These are phyloP conservation scores for Leucocoprinus birnbaumii DNA, from an alignment of 768 basidiomycete species.

Conservation along the genomic window DNA sequence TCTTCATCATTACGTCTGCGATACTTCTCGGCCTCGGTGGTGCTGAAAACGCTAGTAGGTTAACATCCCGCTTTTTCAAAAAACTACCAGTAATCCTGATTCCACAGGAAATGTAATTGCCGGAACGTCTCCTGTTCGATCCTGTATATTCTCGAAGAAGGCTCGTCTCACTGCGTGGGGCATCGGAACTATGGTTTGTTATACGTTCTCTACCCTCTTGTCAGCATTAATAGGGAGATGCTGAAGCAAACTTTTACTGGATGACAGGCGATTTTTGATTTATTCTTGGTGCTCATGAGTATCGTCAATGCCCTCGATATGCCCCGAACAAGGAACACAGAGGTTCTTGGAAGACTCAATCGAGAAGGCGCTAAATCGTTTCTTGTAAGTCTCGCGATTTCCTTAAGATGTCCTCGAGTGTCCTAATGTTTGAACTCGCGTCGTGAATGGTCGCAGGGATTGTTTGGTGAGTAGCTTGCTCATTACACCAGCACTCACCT, in stretches of 20 bases:
- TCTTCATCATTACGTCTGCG: not conserved
- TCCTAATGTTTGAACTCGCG: not conserved
- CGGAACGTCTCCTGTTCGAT: not conserved
- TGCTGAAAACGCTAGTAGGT: conserved; percentile 1
- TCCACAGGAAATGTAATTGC: no score
- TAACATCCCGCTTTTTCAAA: not conserved
- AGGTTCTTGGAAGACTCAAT: conserved; percentile 3
- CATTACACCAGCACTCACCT: no score
- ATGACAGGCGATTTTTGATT: conserved; percentile 1
- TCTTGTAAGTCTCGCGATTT: not conserved
- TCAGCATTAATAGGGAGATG: no score
- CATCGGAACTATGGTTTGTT: conserved; percentile 1
- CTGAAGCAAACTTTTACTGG: not conserved
- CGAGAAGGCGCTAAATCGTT: conserved; percentile 3
- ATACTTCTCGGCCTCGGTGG: not conserved
- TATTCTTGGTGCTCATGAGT: conserved; percentile 3
- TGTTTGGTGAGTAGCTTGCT: conserved; percentile 1
- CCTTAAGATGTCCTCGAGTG: no score
- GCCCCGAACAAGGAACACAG: conserved; percentile 1
- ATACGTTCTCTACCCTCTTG: not conserved
- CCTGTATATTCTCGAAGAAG: conserved; percentile 1
- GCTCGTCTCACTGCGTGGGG: not conserved
- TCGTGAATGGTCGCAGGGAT: not conserved
- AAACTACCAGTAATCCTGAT: not conserved
- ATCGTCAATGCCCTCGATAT: conserved; percentile 6